phyloP scores from a whole-genome alignment of 371 early-diverging fungal species.

The Smittium mucronatum region DNA sequence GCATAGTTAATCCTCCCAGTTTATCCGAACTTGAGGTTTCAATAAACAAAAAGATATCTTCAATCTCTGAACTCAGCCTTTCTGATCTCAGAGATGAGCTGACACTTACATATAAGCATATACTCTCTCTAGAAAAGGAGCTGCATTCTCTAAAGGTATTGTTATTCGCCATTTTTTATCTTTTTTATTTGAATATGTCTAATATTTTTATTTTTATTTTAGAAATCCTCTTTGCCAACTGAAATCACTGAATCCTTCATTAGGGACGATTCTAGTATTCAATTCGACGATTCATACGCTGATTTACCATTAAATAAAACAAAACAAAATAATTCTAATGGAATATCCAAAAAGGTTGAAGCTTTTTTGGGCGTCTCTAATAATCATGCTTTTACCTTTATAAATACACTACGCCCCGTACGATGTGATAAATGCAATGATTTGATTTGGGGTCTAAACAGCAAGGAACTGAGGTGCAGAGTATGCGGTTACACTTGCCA shows the following conservation, averaged over 20 bases:
- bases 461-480: slow-evolving; percentile 58
- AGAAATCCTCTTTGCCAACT: background rate
- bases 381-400: slow-evolving; percentile 18
- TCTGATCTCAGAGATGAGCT: background rate
- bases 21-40: background rate
- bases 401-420: slow-evolving; percentile 41
- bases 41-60: background rate
- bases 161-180: background rate
- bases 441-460: slow-evolving; percentile 64
- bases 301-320: background rate
- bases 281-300: background rate
- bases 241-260: background rate
- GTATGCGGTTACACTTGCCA: slow-evolving; percentile 50
- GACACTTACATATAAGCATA: background rate
- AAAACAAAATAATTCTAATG: background rate
- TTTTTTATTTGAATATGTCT: background rate
- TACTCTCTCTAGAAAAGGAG: background rate
- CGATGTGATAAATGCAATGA: slow-evolving; percentile 75
- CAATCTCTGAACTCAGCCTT: background rate
- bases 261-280: background rate
- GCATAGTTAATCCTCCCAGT: background rate
- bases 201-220: background rate
- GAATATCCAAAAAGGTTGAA: slow-evolving; percentile 7
- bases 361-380: slow-evolving; percentile 9
- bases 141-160: background rate